phyloP scores from a whole-genome alignment of 768 basidiomycete species.

The Rhodotorula diobovata region DNA sequence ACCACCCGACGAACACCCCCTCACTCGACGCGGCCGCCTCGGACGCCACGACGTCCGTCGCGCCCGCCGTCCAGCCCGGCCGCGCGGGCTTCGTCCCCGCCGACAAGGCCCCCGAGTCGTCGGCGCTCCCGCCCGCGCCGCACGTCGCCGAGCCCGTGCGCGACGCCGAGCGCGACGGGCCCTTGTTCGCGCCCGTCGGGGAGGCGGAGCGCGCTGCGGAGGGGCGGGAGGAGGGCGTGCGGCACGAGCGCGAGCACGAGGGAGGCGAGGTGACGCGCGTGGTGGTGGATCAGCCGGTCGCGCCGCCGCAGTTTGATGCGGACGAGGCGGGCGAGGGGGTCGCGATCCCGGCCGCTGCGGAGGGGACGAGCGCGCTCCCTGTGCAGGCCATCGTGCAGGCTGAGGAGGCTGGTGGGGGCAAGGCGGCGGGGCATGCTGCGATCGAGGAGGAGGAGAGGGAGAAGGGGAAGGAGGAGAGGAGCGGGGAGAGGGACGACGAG shows the following conservation, averaged over 20 bases:
- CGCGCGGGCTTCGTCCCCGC: conserved; percentile 21
- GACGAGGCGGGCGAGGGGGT: conserved; percentile 7
- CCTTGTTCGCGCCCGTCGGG: not conserved
- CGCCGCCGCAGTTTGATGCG: not conserved
- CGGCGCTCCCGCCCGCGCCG: not conserved
- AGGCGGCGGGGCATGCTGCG: not conserved
- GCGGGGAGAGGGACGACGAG: not conserved
- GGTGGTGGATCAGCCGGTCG: conserved; percentile 9
- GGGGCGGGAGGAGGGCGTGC: not conserved
- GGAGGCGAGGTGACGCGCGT: conserved; percentile 3
- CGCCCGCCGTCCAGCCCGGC: conserved; percentile 17
- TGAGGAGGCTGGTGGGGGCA: conserved; percentile 11
- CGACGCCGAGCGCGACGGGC: not conserved
- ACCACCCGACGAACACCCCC: not conserved
- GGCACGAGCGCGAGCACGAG: not conserved
- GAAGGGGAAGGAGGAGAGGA: not conserved
- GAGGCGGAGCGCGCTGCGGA: not conserved
- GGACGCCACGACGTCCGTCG: not conserved
- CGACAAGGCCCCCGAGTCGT: conserved; percentile 20
- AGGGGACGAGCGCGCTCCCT: conserved; percentile 26
- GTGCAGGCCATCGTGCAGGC: conserved; percentile 25
- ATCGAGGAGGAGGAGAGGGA: not conserved
- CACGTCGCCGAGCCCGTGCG: not conserved
- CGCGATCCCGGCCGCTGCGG: conserved; percentile 26
- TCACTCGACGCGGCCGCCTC: not conserved